phyloP scores from a whole-genome alignment of 352 stramenopile genomes.

The Saprolegnia diclina region DNA sequence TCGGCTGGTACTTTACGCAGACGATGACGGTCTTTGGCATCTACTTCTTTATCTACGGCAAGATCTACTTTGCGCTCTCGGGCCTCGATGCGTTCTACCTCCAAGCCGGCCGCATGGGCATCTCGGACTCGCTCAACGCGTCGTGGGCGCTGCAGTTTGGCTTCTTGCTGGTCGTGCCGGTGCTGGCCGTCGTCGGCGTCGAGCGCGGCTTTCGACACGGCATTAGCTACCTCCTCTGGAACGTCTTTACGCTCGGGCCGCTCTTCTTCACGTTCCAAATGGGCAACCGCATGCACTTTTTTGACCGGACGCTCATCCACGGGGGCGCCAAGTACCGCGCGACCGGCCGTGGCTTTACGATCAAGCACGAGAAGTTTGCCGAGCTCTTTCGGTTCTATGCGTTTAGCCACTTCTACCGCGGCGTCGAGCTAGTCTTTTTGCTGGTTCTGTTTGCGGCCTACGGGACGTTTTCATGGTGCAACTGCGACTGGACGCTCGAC shows the following conservation, averaged over 20 bases:
- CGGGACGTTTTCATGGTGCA: conserved; percentile 85
- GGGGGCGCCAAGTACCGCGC: conserved; percentile 81
- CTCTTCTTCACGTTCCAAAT: conserved; percentile 87
- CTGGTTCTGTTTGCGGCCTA: conserved; percentile 80
- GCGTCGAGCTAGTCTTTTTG: conserved; percentile 65
- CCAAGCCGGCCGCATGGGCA: conserved; percentile 82
- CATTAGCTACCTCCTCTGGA: conserved; percentile 72
- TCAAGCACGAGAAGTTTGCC: conserved; percentile 76
- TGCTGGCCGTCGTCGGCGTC: conserved; percentile 78
- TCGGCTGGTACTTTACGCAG: conserved; percentile 87
- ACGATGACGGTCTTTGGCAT: conserved; percentile 73
- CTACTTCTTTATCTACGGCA: conserved; percentile 75
- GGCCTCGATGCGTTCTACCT: conserved; percentile 79
- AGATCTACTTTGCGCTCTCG: conserved; percentile 81
- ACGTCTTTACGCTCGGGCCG: conserved; percentile 73
- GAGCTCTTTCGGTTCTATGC: conserved; percentile 86
- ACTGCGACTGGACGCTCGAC: conserved; percentile 77
- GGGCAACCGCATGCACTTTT: conserved; percentile 80
- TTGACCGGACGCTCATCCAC: conserved; percentile 80
- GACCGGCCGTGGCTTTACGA: conserved; percentile 78
- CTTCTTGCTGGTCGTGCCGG: conserved; percentile 82
- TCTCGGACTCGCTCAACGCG: conserved; percentile 75
- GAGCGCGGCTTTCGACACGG: conserved; percentile 80
- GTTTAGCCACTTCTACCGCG: conserved; percentile 76
- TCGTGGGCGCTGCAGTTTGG: conserved; percentile 87